These are phyloP conservation scores for Heliosperma pusillum DNA, from an alignment of 148 eudicot species.

Conservation along the genomic window DNA sequence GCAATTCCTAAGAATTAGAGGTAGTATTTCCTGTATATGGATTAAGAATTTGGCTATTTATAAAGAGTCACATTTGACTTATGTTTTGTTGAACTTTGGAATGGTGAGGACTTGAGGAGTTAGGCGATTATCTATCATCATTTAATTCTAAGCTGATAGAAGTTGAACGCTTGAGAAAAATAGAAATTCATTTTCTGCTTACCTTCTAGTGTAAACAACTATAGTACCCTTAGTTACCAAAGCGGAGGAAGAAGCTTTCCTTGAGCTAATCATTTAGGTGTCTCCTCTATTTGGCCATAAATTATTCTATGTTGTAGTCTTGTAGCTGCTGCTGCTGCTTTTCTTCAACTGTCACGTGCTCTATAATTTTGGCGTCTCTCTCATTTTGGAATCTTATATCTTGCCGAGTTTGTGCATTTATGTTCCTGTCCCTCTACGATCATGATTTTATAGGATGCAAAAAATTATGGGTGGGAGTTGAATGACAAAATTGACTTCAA, in stretches of 20 bases:
- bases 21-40: not conserved
- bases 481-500: constrained; percentile 77
- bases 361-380: not conserved
- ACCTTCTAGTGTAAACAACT: not conserved
- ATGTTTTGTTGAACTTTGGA: not conserved
- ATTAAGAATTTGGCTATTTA: not conserved
- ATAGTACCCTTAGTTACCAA: not conserved
- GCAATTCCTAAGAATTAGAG: too few relatives aligned
- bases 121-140: not conserved
- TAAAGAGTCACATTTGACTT: not conserved
- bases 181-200: not conserved
- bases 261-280: not conserved
- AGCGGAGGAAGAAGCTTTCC: not conserved
- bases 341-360: not conserved
- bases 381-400: not conserved
- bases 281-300: not conserved
- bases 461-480: constrained; percentile 86
- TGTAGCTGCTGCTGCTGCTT: not conserved
- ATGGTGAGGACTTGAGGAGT: not conserved
- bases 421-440: not conserved
- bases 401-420: not conserved
- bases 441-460: constrained; percentile 68
- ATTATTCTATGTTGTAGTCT: not conserved
- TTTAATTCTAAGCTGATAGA: not conserved
- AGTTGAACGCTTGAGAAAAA: not conserved